Evolutionary conservation across 331 rosid species (phyloP).

Genomic region (Malus hybrid): DNA sequence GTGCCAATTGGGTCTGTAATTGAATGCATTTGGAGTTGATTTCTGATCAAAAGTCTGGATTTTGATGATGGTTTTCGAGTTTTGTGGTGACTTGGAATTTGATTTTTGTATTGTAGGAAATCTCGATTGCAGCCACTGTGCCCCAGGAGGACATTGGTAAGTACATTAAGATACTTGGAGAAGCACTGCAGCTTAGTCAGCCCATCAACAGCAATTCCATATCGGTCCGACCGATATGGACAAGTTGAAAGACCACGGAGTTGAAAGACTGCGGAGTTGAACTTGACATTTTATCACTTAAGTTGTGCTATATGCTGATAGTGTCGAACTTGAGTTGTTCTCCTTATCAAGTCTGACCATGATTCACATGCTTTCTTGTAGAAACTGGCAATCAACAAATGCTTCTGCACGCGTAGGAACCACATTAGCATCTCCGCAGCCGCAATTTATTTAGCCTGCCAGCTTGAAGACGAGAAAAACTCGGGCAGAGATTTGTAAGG

Average conservation of each 20-base stretch:
- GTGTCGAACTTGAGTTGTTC: neutral
- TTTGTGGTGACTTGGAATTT: conserved; percentile 5
- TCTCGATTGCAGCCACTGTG: conserved; percentile 91
- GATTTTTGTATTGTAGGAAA: conserved; percentile 49
- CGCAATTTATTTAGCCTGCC: conserved; percentile 93
- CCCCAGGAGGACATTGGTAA: conserved; percentile 92
- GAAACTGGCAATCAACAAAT: conserved; percentile 96
- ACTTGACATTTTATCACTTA: neutral
- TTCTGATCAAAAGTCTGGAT: neutral
- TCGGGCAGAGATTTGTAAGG: conserved; percentile 93
- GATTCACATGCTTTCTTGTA: conserved; percentile 16
- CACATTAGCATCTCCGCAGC: conserved; percentile 96
- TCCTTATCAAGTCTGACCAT: conserved; percentile 13
- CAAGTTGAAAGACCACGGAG: too few relatives aligned
- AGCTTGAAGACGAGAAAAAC: conserved; percentile 97
- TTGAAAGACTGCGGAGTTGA: too few relatives aligned
- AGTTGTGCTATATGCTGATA: neutral
- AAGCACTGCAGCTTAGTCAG: conserved; percentile 91
- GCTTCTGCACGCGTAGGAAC: conserved; percentile 95
- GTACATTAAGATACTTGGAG: conserved; percentile 93
- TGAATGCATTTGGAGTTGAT: neutral
- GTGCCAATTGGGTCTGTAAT: neutral
- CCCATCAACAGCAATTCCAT: conserved; percentile 93
- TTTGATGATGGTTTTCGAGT: neutral
- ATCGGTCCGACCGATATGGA: conserved; percentile 38